Conservation (phyloP, 345 rosid species). For the Kandelia obovata region DNA sequence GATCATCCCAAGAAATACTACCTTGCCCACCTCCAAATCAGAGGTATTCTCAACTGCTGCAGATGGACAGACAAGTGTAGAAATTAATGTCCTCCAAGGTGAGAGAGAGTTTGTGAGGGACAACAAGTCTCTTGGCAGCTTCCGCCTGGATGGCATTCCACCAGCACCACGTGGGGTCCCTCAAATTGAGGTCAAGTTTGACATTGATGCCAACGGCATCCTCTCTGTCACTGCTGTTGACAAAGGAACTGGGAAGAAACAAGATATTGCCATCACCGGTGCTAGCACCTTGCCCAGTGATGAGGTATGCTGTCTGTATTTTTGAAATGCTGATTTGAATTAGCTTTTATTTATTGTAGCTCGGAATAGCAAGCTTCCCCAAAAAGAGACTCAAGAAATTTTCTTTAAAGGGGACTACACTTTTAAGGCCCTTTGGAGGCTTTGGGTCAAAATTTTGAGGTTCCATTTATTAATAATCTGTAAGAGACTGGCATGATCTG, state of each 20-base stretch:
- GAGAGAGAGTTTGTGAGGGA: conserved; percentile 97
- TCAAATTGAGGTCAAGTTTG: conserved; percentile 87
- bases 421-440: too few species aligned
- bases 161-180: conserved; percentile 96
- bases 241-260: conserved; percentile 91
- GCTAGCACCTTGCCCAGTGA: conserved; percentile 94
- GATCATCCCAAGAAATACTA: conserved; percentile 89
- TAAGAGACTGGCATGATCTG: too few species aligned
- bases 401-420: too few species aligned
- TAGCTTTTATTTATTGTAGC: too few species aligned
- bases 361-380: too few species aligned
- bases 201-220: conserved; percentile 94
- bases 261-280: conserved; percentile 91
- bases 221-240: conserved; percentile 82
- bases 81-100: conserved; percentile 94
- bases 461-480: not conserved
- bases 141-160: conserved; percentile 71
- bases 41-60: conserved; percentile 99
- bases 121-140: conserved; percentile 83
- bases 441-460: too few species aligned
- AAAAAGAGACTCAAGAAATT: too few species aligned
- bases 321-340: too few species aligned
- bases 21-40: conserved; percentile 92
- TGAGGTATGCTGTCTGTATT: conserved; percentile 47
- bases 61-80: conserved; percentile 98